These are phyloP conservation scores for Fusarium musae DNA, from an alignment of 2,329 filamentous ascomycete species.

Conservation along the genomic window DNA sequence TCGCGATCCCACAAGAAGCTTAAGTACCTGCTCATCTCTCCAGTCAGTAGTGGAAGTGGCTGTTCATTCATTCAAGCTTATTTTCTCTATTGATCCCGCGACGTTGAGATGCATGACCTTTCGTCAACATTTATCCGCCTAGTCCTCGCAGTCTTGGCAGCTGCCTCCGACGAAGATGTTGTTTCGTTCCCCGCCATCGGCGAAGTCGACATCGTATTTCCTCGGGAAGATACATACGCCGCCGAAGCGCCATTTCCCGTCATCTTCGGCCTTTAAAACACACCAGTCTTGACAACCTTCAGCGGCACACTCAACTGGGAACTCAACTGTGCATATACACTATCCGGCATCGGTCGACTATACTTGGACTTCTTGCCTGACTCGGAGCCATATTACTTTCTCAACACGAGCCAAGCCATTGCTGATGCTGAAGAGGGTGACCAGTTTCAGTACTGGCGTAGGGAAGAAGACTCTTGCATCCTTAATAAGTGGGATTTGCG, in stretches of 20 bases:
- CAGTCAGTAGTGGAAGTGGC: background rate
- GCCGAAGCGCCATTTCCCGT: slow-evolving; percentile 25
- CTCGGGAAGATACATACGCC: slow-evolving; percentile 24
- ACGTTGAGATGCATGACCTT: background rate
- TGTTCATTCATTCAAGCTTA: background rate
- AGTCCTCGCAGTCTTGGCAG: background rate
- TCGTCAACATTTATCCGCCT: background rate
- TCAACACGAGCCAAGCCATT: slow-evolving; percentile 20
- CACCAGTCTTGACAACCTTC: slow-evolving; percentile 20
- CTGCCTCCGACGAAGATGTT: slow-evolving; percentile 1
- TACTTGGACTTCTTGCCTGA: slow-evolving; percentile 16
- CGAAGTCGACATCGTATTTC: slow-evolving; percentile 29
- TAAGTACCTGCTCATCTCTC: background rate
- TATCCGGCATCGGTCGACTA: slow-evolving; percentile 16
- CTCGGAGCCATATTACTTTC: slow-evolving; percentile 16
- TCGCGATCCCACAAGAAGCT: background rate
- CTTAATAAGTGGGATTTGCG: slow-evolving; percentile 17
- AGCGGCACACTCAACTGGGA: slow-evolving; percentile 21
- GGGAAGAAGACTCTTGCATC: slow-evolving; percentile 16
- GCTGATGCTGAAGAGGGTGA: slow-evolving; percentile 17
- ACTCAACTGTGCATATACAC: slow-evolving; percentile 9
- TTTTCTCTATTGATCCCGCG: background rate
- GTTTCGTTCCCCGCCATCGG: slow-evolving; percentile 23
- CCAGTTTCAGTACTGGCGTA: slow-evolving; percentile 23
- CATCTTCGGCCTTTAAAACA: slow-evolving; percentile 31